Conservation (phyloP, 2,329 filamentous ascomycete species). For the Xylariaceae sp. region DNA sequence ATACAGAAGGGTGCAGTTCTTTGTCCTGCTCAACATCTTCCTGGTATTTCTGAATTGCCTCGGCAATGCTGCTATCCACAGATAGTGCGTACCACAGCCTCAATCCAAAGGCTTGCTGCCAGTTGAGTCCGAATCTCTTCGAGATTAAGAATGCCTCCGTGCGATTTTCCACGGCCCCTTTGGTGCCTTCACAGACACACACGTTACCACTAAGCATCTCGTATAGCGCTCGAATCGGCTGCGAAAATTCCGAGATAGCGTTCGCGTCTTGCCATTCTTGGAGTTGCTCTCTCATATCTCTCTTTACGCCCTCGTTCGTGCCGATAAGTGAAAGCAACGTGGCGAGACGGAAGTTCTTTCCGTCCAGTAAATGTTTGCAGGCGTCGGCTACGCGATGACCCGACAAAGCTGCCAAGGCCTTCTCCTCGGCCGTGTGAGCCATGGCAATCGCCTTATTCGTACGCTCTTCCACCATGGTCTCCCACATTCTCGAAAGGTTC, state of each 20-base stretch:
- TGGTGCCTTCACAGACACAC: conserved; percentile 74
- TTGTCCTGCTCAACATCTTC: conserved; percentile 65
- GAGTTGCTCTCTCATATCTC: conserved; percentile 74
- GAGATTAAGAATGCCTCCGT: conserved; percentile 76
- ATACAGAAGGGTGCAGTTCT: conserved; percentile 68
- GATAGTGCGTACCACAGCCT: conserved; percentile 82
- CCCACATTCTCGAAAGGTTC: conserved; percentile 62
- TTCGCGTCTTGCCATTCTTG: conserved; percentile 78
- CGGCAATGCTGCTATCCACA: conserved; percentile 61
- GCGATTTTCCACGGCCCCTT: conserved; percentile 71
- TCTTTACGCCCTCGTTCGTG: conserved; percentile 61
- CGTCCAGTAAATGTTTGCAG: conserved; percentile 70
- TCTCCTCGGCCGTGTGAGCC: conserved; percentile 67
- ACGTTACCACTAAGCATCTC: conserved; percentile 84
- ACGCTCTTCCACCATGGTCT: conserved; percentile 57
- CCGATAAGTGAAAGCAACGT: conserved; percentile 80
- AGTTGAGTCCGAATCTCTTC: conserved; percentile 78
- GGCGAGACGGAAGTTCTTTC: conserved; percentile 76
- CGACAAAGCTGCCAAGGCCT: conserved; percentile 74
- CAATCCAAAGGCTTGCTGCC: conserved; percentile 89
- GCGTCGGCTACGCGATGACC: conserved; percentile 76
- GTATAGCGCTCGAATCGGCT: conserved; percentile 80
- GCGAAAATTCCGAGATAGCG: conserved; percentile 79
- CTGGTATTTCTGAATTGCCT: conserved; percentile 68
- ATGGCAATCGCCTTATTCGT: conserved; percentile 51